Base-by-base conservation (phyloP, 129 eudicot genomes). In the Centella asiatica region DNA sequence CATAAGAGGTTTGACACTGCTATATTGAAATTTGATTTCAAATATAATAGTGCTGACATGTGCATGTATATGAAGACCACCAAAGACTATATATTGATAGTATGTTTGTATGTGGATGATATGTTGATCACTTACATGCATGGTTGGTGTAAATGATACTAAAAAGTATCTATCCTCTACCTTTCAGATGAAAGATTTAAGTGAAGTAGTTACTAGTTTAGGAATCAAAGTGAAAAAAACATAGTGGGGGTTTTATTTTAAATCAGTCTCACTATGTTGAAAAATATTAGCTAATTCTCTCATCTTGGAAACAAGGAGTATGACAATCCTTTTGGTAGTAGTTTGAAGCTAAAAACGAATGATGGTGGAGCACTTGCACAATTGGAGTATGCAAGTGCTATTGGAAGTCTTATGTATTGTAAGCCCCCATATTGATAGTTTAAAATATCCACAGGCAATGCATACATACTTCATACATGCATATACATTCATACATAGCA, bases 331-430 rank as follows among this genome's bases (percentile, higher is more conserved):
- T n/a, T n/a, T 15, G 34, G 25, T 52, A 15, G 17, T 7, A 22
- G 32, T 19, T 6, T 23, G 14, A 52, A 52, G 29, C 10, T 52
- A 22, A 52, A 10, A 2, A 52, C 2, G 31, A 52, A 52, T 24
- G 4, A 2, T 0, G 58, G 33, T 1, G 31, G 62, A 18, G 4
- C 62, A 2, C 0, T 29, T 9, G 39, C 40, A 29, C 44, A 57
- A 57, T 1, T 57, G 4, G 62, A 57, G 22, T 57, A 57, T 31
- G 62, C 42, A 20, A 57, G 24, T 18, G 25, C 26, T 6, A 52
- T 52, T 20, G 58, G 32, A 5, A 52, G 58, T 52, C 36, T 42
- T 42, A 42, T 42, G 46, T 42, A 42, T 42, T n/a, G n/a, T n/a
- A n/a, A n/a, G n/a, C n/a, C n/a, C n/a, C n/a, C n/a, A n/a, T n/a